phyloP scores from a whole-genome alignment of 192 early-diverging fungal genomes.

The Piromyces finnis region DNA sequence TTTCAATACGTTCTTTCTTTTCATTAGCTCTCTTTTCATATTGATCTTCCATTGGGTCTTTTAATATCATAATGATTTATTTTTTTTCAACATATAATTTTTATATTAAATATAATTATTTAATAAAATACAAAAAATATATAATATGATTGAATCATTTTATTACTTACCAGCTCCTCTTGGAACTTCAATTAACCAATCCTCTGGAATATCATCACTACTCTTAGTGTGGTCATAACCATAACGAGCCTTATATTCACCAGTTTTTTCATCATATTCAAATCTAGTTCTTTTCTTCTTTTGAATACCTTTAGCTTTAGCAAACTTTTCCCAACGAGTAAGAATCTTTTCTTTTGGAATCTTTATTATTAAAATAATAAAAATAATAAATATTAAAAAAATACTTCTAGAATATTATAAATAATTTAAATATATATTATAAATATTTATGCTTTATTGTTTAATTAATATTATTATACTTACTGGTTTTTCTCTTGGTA shows the following conservation, averaged over 20 bases:
- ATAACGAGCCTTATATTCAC: constrained; percentile 73
- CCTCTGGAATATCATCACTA: constrained; percentile 40
- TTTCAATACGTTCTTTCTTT: constrained; percentile 73
- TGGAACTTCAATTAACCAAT: constrained; percentile 93
- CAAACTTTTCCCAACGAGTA: constrained; percentile 99
- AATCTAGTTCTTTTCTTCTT: constrained; percentile 65
- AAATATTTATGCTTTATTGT: neutral
- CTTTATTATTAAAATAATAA: neutral
- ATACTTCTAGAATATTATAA: too few relatives aligned
- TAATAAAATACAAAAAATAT: too few relatives aligned
- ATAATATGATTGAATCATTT: too few relatives aligned
- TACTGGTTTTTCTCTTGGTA: constrained; percentile 82
- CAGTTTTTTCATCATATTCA: constrained; percentile 64
- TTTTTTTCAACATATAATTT: too few relatives aligned
- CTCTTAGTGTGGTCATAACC: constrained; percentile 72
- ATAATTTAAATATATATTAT: neutral
- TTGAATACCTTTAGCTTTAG: constrained; percentile 85
- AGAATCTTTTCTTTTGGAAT: constrained; percentile 71
- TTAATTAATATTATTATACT: neutral
- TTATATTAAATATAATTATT: too few relatives aligned
- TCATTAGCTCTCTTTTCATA: constrained; percentile 57
- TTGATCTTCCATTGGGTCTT: constrained; percentile 74
- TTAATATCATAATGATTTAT: too few relatives aligned
- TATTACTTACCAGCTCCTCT: constrained; percentile 20
- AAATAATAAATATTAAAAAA: too few relatives aligned